These are phyloP conservation scores for Paxillus involutus DNA, from an alignment of 768 basidiomycete genomes.

Conservation along the genomic window DNA sequence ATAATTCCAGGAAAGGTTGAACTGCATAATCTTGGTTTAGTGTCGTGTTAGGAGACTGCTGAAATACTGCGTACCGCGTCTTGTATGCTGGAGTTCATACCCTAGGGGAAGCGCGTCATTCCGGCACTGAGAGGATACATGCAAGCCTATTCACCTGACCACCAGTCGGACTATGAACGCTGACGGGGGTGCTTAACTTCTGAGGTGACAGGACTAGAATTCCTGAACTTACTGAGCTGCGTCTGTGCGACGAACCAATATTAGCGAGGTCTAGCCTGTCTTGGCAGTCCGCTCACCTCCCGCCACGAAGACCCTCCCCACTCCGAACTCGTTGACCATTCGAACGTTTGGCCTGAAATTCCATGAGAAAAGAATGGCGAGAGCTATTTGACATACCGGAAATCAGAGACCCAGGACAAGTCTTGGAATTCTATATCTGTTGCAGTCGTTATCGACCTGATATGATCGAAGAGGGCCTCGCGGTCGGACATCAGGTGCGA, in stretches of 20 bases:
- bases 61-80: no score
- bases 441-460: neutral
- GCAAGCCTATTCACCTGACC: constrained; percentile 7
- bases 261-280: no score
- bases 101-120: neutral
- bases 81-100: constrained; percentile 9
- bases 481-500: neutral
- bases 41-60: no score
- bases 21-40: no score
- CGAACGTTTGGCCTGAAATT: constrained; percentile 11
- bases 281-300: constrained; percentile 8
- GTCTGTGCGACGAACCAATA: constrained; percentile 1
- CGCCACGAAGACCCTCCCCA: constrained; percentile 14
- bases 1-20: no score
- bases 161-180: constrained; percentile 11
- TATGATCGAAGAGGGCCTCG: neutral
- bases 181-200: neutral
- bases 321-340: constrained; percentile 9
- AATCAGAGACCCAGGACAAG: constrained; percentile 1
- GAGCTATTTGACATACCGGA: constrained; percentile 1
- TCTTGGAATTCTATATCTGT: constrained; percentile 1
- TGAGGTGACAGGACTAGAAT: neutral
- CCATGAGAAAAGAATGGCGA: no score
- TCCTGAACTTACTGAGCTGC: constrained; percentile 6
- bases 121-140: neutral